Base-by-base conservation (phyloP, 768 basidiomycete species). In the Suillus ampliporus region DNA sequence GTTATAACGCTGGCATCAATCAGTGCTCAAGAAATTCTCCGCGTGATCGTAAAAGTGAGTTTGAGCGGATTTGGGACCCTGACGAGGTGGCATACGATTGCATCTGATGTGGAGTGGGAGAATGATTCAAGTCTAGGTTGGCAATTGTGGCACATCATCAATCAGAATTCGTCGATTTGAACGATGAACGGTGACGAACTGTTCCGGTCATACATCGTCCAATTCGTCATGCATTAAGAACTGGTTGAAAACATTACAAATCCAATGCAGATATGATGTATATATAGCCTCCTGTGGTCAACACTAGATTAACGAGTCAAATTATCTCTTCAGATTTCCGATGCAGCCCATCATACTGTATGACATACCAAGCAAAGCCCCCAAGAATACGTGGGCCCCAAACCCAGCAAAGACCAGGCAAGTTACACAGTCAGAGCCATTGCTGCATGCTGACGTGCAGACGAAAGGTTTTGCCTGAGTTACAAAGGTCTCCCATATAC, bases 401-500 rank as follows among this genome's bases (percentile, higher is more conserved):
- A 78, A 76, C 60, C 67, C 71, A 6, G 76, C 71, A 72, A 79
- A 77, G 60, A 69, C 72, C 19, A 73, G 77, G 78, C 76, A 60
- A 51, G 57, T 31, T 11, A 14, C 21, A 4, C 40, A 14, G 26
- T 21, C 28, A 31, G 17, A 13, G 17, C 28, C 28, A 11, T 51
- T 31, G 19, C 11, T 31, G 19, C 17, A 51, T n/a, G 28, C 28
- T 51, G 9, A 51, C 5, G 13, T n/a, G 28, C 50, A 51, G 5
- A 31, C 11, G 28, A 19, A 31, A 76, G 76, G 48, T 67, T 68
- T 54, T 69, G 71, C 3, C 65, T 80, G 47, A 76, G 75, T 61
- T 69, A 70, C 67, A 79, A 80, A 57, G 70, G 69, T n/a, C 46
- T 80, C 28, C 68, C 78, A 1, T 81, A 82, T 72, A 77, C 74